phyloP scores from a whole-genome alignment of 1,139 yeast genomes.

The Candida mesenterica region DNA sequence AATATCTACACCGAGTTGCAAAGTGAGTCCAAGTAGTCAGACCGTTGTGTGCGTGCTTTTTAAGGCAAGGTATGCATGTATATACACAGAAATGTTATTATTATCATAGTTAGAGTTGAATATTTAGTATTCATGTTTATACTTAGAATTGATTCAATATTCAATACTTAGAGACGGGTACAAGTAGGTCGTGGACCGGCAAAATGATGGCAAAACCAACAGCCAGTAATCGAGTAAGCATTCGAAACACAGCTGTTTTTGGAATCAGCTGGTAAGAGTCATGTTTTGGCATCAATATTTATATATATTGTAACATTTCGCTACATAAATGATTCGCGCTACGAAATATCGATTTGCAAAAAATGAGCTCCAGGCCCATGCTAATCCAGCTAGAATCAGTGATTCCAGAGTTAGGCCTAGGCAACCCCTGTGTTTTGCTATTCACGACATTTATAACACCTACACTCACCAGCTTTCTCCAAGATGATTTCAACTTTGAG shows the following conservation, averaged over 20 bases:
- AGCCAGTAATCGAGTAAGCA: background rate
- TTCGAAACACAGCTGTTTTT: no score
- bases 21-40: background rate
- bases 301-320: no score
- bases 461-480: conserved; percentile 17
- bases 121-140: background rate
- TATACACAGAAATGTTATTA: no score
- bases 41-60: background rate
- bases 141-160: no score
- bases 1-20: conserved; percentile 8
- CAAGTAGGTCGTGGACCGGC: no score
- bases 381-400: background rate
- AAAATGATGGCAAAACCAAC: background rate
- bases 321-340: no score
- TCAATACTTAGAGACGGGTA: no score
- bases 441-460: conserved; percentile 20
- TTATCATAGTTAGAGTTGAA: background rate
- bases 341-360: background rate
- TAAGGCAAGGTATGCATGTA: no score
- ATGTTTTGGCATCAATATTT: no score
- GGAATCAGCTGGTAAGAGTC: no score
- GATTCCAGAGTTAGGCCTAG: background rate
- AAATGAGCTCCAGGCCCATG: background rate
- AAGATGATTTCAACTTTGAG: conserved; percentile 39
- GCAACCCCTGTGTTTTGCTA: conserved; percentile 5